Percentiles rank a stretch among this genome's conserved stretches.
Conservation (phyloP, 2,329 filamentous ascomycete species). For the Nannizzia gypsea region DNA sequence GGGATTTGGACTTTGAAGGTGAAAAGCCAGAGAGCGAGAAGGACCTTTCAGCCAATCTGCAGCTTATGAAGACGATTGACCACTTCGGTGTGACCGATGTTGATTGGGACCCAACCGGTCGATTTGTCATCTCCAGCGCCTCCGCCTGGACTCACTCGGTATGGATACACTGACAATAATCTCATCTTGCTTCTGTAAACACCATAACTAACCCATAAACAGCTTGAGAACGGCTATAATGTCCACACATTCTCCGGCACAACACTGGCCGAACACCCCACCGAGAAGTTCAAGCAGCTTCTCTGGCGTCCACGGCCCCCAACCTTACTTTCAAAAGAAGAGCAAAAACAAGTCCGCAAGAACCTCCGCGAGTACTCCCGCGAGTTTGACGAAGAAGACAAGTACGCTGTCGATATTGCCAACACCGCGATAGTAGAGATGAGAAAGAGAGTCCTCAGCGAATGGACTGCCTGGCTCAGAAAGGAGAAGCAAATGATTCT, state of each 20-base stretch:
- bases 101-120: conserved; percentile 94
- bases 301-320: conserved; percentile 84
- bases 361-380: conserved; percentile 95
- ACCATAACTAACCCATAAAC: conserved; percentile 17
- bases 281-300: conserved; percentile 98
- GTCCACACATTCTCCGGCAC: conserved; percentile 93
- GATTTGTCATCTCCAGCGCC: conserved; percentile 86
- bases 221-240: conserved; percentile 99
- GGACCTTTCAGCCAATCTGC: conserved; percentile 85
- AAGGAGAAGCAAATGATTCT: conserved; percentile 57
- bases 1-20: conserved; percentile 93
- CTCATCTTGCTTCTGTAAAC: neutral
- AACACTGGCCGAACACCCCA: conserved; percentile 73
- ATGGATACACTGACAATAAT: conserved; percentile 34
- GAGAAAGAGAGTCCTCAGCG: conserved; percentile 66
- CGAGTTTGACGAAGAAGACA: conserved; percentile 89
- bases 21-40: conserved; percentile 90
- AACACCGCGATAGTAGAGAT: conserved; percentile 89
- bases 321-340: conserved; percentile 87
- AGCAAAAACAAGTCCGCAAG: conserved; percentile 96
- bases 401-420: conserved; percentile 82
- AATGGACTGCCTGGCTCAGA: conserved; percentile 80
- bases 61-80: conserved; percentile 84
- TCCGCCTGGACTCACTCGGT: conserved; percentile 93
- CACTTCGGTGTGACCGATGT: conserved; percentile 97